Base-by-base conservation (phyloP, 2,329 filamentous ascomycete genomes). In the Apiospora phragmitis region DNA sequence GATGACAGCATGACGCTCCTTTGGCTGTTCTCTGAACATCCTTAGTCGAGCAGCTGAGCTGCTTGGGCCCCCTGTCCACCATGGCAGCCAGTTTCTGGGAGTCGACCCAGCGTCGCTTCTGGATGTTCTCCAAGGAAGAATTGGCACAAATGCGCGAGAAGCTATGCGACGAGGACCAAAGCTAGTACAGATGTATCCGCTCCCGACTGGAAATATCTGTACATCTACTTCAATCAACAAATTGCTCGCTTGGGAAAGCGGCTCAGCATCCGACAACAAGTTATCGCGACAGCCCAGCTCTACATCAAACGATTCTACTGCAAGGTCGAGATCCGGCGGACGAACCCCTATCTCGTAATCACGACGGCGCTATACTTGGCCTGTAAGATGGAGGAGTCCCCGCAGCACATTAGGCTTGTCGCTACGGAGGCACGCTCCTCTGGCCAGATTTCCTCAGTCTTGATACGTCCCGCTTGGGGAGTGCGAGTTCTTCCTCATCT, bases 41-140 rank as follows among this genome's bases (percentile, higher is more conserved):
- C 55, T 14, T 21, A 62, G 32, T 62, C 55, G 55, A 62, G 55
- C 55, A 62, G 55, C 55, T 62, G 55, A 62, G 55, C 55, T 62
- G 55, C 55, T 62, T 62, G 55, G 55, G 55, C 32, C 14, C 24
- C 16, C 55, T 38, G 21, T 24, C 35, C 45, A 38, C 55, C 69
- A 98, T 98, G 95, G 94, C 95, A 43, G 93, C 95, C 79, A 98
- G 95, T 83, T 99, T 95, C 84, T 99, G 95, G 95, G 92, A 94
- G 74, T 98, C 96, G 70, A 96, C 94, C 35, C 96, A 99, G 83
- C 90, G 92, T 76, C 92, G 91, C 75, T 90, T 93, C 84, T 99
- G 96, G 96, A 92, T 94, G 70, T 97, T 97, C 82, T 92, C 93
- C 65, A 92, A 94, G 78, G 91, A 94, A 73, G 90, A 95, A 79